These are phyloP conservation scores for Pulveroboletus sp. DNA, from an alignment of 1,284 basidiomycete species.

Conservation along the genomic window DNA sequence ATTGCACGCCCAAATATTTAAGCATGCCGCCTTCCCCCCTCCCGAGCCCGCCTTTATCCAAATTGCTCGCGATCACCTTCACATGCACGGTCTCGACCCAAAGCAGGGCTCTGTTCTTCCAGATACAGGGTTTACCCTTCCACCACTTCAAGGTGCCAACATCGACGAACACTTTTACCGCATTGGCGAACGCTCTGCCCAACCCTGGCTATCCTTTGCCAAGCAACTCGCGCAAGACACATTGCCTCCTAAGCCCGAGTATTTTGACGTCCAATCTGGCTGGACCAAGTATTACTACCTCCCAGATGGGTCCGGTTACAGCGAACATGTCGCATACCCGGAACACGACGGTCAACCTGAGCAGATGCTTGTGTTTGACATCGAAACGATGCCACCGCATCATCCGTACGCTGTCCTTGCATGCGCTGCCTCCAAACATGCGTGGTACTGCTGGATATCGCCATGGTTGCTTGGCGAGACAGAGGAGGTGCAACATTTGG, in stretches of 20 bases:
- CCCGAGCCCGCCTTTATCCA: slow-evolving; percentile 66
- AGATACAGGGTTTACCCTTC: slow-evolving; percentile 80
- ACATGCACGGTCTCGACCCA: slow-evolving; percentile 78
- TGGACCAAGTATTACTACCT: slow-evolving; percentile 87
- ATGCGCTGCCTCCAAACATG: slow-evolving; percentile 78
- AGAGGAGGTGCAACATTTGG: slow-evolving; percentile 69
- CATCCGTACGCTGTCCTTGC: slow-evolving; percentile 89
- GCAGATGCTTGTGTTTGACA: slow-evolving; percentile 85
- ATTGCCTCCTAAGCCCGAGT: slow-evolving; percentile 66
- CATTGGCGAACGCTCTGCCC: slow-evolving; percentile 70
- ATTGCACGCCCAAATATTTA: slow-evolving; percentile 86
- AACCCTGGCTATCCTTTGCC: slow-evolving; percentile 84
- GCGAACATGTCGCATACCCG: slow-evolving; percentile 62
- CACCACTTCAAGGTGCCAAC: slow-evolving; percentile 79
- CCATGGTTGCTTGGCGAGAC: slow-evolving; percentile 84
- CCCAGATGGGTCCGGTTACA: slow-evolving; percentile 66
- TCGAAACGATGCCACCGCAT: slow-evolving; percentile 88
- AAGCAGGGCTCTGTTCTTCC: slow-evolving; percentile 80
- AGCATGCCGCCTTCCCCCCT: slow-evolving; percentile 62
- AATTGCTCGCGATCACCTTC: slow-evolving; percentile 80
- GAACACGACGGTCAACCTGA: slow-evolving; percentile 65
- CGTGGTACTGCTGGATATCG: slow-evolving; percentile 97
- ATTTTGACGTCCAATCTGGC: slow-evolving; percentile 79
- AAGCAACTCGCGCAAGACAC: slow-evolving; percentile 56
- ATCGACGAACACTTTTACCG: slow-evolving; percentile 90